Conservation (phyloP, 169 alveolate genomes). For the Plasmodium chabaudi region DNA sequence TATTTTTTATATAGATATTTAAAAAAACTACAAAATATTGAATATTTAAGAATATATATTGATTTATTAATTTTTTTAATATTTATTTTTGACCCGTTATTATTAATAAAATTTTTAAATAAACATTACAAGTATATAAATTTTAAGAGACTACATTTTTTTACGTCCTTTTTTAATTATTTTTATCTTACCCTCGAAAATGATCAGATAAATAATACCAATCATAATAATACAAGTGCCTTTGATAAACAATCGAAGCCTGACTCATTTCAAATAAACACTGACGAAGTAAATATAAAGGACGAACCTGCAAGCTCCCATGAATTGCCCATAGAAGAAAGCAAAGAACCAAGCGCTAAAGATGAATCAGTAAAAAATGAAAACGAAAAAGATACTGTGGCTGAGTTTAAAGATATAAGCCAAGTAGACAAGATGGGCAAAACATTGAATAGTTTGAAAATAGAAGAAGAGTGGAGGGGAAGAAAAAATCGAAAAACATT, state of each 20-base stretch:
- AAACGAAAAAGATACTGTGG: neutral
- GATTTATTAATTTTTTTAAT: constrained; percentile 31
- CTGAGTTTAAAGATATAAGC: too few relatives aligned
- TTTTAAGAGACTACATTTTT: constrained; percentile 28
- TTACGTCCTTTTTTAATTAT: constrained; percentile 37
- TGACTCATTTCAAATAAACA: neutral
- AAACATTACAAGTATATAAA: constrained; percentile 23
- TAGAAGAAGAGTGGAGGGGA: too few relatives aligned
- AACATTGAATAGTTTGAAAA: neutral
- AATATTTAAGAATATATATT: constrained; percentile 15
- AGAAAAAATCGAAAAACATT: too few relatives aligned
- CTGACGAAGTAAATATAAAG: neutral
- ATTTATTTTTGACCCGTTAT: constrained; percentile 49
- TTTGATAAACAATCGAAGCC: too few relatives aligned
- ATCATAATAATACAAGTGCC: too few relatives aligned
- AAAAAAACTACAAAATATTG: constrained; percentile 22
- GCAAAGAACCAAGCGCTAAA: neutral
- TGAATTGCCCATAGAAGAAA: neutral
- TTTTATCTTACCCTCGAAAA: neutral
- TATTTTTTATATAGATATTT: constrained; percentile 44
- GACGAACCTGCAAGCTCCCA: neutral
- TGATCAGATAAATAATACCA: too few relatives aligned
- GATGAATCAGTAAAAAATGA: neutral
- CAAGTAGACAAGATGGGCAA: neutral
- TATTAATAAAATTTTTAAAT: constrained; percentile 1